Conservation (phyloP, 257 asterid species). For the Coffea eugenioides region DNA sequence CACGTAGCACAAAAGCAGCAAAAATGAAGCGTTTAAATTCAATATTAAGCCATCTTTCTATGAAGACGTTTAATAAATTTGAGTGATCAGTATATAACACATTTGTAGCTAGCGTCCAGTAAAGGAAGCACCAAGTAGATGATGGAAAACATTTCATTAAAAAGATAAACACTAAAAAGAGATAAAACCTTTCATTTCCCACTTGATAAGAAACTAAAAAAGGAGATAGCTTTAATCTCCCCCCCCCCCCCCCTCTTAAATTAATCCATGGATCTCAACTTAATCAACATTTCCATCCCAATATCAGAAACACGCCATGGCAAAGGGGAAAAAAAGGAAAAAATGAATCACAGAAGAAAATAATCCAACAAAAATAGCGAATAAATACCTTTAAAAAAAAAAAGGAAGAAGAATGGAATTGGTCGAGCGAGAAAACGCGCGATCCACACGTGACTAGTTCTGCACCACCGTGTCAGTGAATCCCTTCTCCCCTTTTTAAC, state of each 20-base stretch:
- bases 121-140: background rate
- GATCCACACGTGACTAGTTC: conserved; percentile 4
- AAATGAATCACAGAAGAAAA: background rate
- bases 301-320: background rate
- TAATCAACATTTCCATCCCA: background rate
- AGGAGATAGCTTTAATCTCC: background rate
- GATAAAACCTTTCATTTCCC: background rate
- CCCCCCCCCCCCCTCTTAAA: background rate
- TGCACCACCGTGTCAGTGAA: background rate
- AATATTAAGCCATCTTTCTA: background rate
- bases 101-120: background rate
- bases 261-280: conserved; percentile 14
- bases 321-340: background rate
- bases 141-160: background rate
- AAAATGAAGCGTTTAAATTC: background rate
- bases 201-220: background rate
- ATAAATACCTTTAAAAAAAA: conserved; percentile 8
- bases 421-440: background rate
- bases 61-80: background rate
- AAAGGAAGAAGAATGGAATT: conserved; percentile 1
- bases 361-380: background rate
- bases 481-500: background rate
- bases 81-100: background rate
- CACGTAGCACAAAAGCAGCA: background rate
- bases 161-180: background rate